phyloP scores from a whole-genome alignment of 345 rosid species.

The Euphorbia tirucalli region DNA sequence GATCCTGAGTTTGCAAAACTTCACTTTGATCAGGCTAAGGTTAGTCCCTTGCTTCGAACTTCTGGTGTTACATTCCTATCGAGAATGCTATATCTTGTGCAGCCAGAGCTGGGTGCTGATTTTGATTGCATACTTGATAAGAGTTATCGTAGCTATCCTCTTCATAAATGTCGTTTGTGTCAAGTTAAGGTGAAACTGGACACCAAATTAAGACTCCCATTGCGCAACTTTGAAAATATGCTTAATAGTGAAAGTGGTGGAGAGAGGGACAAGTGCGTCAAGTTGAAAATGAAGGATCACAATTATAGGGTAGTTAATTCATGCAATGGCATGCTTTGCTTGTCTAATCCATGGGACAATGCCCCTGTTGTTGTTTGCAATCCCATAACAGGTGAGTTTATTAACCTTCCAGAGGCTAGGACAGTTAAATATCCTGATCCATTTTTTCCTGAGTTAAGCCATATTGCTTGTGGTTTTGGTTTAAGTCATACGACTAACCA shows the following conservation, averaged over 20 bases:
- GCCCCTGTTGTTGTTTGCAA: neutral
- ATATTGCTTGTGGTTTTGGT: too few species aligned
- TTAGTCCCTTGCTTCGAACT: neutral
- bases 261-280: neutral
- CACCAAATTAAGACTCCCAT: neutral
- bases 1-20: neutral
- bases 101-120: neutral
- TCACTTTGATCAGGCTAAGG: neutral
- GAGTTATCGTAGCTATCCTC: neutral
- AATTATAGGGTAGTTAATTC: neutral
- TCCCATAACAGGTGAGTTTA: neutral
- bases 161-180: too few species aligned
- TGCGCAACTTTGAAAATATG: neutral
- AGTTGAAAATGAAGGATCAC: neutral
- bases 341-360: neutral
- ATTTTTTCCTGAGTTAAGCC: too few species aligned
- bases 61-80: neutral
- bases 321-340: neutral
- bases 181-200: neutral
- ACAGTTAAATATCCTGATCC: neutral
- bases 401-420: neutral
- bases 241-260: too few species aligned
- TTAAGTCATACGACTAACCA: neutral
- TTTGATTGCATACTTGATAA: neutral
- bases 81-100: neutral